A percentile compares a stretch with the other conserved stretches of the same genome.
Evolutionary conservation across 1,139 yeast genomes (phyloP).

Genomic region (Blastobotrys ciferrii): DNA sequence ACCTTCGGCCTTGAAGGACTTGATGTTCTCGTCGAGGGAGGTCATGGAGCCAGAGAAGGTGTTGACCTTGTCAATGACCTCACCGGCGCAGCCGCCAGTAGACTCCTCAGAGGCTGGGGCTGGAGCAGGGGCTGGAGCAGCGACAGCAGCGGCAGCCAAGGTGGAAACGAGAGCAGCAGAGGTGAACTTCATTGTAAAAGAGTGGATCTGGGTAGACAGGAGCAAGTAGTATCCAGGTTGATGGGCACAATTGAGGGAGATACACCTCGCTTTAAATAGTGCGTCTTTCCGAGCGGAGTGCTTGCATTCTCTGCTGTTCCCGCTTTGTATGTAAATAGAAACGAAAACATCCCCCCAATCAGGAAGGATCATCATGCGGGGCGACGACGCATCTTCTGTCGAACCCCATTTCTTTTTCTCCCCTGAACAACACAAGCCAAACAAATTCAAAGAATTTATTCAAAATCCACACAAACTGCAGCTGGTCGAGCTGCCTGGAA

Average conservation of each 20-base stretch:
- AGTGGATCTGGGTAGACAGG: not conserved
- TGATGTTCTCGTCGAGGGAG: slow-evolving; percentile 1
- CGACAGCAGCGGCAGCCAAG: not conserved
- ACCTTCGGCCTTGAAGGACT: slow-evolving; percentile 10
- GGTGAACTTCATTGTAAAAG: slow-evolving; percentile 3
- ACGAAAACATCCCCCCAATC: not conserved
- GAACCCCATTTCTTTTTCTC: too few species aligned
- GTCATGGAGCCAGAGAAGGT: slow-evolving; percentile 5
- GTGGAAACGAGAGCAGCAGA: slow-evolving; percentile 2
- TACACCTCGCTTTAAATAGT: not conserved
- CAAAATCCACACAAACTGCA: too few species aligned
- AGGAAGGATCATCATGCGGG: slow-evolving; percentile 3
- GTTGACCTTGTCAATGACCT: slow-evolving; percentile 8
- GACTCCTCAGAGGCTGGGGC: slow-evolving; percentile 2
- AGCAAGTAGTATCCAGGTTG: not conserved
- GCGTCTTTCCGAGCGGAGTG: slow-evolving; percentile 1
- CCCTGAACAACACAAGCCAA: too few species aligned
- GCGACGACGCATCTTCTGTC: too few species aligned
- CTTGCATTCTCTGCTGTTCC: not conserved
- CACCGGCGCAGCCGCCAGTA: slow-evolving; percentile 6
- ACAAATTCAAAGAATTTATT: too few species aligned
- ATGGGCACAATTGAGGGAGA: not conserved
- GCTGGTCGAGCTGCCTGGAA: too few species aligned
- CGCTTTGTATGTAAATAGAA: not conserved
- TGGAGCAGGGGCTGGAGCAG: slow-evolving; percentile 6